Conservation (phyloP, 169 alveolate species). For the Plasmodium fragile region DNA sequence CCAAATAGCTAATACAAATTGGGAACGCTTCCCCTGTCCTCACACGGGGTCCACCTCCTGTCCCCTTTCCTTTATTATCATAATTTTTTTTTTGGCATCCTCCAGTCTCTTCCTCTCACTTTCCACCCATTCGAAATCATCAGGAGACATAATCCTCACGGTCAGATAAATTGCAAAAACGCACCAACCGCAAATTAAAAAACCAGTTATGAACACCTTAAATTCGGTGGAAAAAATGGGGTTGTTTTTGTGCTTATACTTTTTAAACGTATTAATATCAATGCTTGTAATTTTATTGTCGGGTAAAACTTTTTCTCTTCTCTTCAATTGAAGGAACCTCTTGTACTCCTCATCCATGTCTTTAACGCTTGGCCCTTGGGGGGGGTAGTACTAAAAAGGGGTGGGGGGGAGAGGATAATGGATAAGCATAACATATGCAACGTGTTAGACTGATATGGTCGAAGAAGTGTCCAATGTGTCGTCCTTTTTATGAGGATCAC, state of each 20-base stretch:
- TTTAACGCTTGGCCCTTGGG: constrained; percentile 63
- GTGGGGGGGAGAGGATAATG: not conserved
- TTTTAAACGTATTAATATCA: constrained; percentile 53
- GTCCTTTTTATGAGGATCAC: not conserved
- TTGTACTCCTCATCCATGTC: constrained; percentile 70
- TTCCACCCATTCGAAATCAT: constrained; percentile 87
- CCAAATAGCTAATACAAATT: not conserved
- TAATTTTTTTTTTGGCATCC: constrained; percentile 83
- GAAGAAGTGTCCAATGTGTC: not conserved
- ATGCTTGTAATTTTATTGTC: constrained; percentile 60
- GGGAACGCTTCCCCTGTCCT: not conserved
- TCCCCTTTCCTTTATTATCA: constrained; percentile 44
- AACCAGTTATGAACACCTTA: constrained; percentile 75
- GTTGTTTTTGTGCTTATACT: constrained; percentile 65
- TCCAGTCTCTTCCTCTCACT: constrained; percentile 82
- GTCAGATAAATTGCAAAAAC: constrained; percentile 82
- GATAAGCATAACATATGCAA: not conserved
- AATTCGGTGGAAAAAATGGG: constrained; percentile 69
- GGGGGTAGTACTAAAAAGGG: constrained; percentile 28
- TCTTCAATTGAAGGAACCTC: constrained; percentile 18
- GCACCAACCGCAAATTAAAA: constrained; percentile 82
- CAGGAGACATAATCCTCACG: constrained; percentile 82
- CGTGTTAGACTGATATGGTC: not conserved
- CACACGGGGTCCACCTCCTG: constrained; percentile 4
- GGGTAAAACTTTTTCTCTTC: constrained; percentile 28